Conservation (phyloP, 2,329 filamentous ascomycete genomes). For the Mollisia scopiformis region DNA sequence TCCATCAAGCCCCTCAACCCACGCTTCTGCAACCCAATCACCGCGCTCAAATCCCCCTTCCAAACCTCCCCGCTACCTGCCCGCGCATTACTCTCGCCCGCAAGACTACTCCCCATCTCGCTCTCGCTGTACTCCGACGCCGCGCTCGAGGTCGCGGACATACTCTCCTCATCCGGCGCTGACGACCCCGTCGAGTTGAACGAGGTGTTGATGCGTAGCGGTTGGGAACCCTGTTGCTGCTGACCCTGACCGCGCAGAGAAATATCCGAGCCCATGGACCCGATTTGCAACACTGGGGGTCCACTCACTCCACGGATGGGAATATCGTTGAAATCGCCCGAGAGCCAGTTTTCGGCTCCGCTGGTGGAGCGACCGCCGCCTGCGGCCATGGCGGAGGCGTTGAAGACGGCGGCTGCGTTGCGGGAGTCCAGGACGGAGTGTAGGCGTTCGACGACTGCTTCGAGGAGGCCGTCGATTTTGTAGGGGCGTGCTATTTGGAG, state of each 20-base stretch:
- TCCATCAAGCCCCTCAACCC: slow-evolving; percentile 94
- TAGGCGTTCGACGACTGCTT: slow-evolving; percentile 88
- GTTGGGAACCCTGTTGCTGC: slow-evolving; percentile 29
- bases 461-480: slow-evolving; percentile 86
- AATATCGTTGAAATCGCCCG: slow-evolving; percentile 45
- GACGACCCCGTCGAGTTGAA: slow-evolving; percentile 35
- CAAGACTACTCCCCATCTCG: slow-evolving; percentile 42
- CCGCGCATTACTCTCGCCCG: too few species aligned
- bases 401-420: slow-evolving; percentile 96
- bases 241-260: too few species aligned
- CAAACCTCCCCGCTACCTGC: slow-evolving; percentile 68
- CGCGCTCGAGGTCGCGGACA: slow-evolving; percentile 33
- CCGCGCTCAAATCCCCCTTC: slow-evolving; percentile 80
- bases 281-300: slow-evolving; percentile 22
- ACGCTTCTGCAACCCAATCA: slow-evolving; percentile 94
- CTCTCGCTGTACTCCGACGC: slow-evolving; percentile 42
- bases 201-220: slow-evolving; percentile 54
- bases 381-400: slow-evolving; percentile 96
- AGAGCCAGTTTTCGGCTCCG: slow-evolving; percentile 51
- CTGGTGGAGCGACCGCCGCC: slow-evolving; percentile 86
- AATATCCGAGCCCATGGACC: slow-evolving; percentile 22
- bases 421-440: slow-evolving; percentile 88
- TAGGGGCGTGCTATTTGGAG: slow-evolving; percentile 93
- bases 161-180: slow-evolving; percentile 35
- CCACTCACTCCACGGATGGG: slow-evolving; percentile 20